Evolutionary conservation across 768 basidiomycete species (phyloP), one percentile per base, ranked within the genome.

Genomic region (Russula brevipes): DNA sequence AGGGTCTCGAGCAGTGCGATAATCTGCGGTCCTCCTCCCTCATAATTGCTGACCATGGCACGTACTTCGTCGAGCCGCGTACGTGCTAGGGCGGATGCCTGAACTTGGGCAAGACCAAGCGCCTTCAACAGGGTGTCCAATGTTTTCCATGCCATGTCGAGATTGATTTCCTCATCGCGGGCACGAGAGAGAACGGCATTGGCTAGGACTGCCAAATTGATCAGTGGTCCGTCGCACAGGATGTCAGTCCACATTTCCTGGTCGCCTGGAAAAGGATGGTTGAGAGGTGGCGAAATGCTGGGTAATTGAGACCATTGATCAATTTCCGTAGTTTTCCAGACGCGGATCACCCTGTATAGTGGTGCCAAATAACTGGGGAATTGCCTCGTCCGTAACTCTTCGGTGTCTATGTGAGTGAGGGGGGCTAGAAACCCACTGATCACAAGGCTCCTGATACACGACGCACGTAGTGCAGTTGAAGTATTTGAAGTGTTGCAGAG

Each of bases 221-320:
- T 46, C 5, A 60, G 59, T 8, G 59, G 59, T 11, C 52, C 59
- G n/a, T 60, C 59, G 9, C 7, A 38, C 16, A 54, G 3, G 19
- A 60, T 7, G 50, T 45, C 14, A 10, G 10, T 10, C 59, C 50
- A 59, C 58, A 36, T 60, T 1, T 54, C n/a, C 12, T 54, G 14
- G 24, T 36, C 59, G 16, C 19, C 45, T 9, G 30, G 39, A 16
- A 38, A 19, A 3, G 14, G 59, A 4, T 38, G 4, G 14, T 4
- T 14, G 35, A 12, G 5, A 44, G 12, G 17, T 17, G 55, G 33
- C n/a, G 16, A 46, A 46, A 11, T 7, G 31, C 17, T 31, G 7
- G n/a, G 12, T 17, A 46, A 33, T 2, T 14, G 55, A 30, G 38
- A 24, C 24, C 24, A 24, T 24, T 24, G 24, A 35, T 2, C 10